These are phyloP conservation scores for Penicillium riverlandense DNA, from an alignment of 495 filamentous ascomycete species.

Conservation along the genomic window DNA sequence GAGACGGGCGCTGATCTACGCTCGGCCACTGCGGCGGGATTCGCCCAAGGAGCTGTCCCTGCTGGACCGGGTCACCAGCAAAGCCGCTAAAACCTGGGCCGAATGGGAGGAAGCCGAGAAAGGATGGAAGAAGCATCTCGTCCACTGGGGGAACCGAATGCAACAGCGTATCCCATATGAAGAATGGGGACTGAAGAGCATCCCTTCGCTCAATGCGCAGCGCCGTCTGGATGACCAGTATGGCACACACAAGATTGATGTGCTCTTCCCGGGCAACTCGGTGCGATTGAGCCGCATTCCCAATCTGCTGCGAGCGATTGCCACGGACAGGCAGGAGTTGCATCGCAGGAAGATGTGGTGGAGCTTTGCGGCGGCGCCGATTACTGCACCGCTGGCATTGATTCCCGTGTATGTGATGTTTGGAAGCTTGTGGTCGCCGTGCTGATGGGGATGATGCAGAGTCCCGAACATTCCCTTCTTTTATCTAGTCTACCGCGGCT, in stretches of 20 bases:
- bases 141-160: conserved; percentile 76
- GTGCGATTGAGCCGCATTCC: conserved; percentile 55
- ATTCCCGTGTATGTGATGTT: conserved; percentile 66
- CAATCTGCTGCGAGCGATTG: conserved; percentile 53
- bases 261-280: conserved; percentile 68
- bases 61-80: conserved; percentile 57
- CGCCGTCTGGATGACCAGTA: conserved; percentile 54
- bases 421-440: neutral
- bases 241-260: conserved; percentile 60
- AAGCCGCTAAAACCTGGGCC: conserved; percentile 69
- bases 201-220: conserved; percentile 72
- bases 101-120: conserved; percentile 76
- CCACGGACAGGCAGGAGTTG: conserved; percentile 69
- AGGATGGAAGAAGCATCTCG: conserved; percentile 82
- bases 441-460: conserved; percentile 31
- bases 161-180: conserved; percentile 86
- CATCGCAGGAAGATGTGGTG: conserved; percentile 71
- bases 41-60: conserved; percentile 41
- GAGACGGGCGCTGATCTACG: conserved; percentile 85
- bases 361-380: conserved; percentile 74
- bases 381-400: conserved; percentile 73
- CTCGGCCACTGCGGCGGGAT: conserved; percentile 58
- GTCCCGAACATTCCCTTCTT: conserved; percentile 97
- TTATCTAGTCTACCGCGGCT: conserved; percentile 78
- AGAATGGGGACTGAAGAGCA: conserved; percentile 95